Conservation (phyloP, 768 basidiomycete species). For the Leccinellum luteum region DNA sequence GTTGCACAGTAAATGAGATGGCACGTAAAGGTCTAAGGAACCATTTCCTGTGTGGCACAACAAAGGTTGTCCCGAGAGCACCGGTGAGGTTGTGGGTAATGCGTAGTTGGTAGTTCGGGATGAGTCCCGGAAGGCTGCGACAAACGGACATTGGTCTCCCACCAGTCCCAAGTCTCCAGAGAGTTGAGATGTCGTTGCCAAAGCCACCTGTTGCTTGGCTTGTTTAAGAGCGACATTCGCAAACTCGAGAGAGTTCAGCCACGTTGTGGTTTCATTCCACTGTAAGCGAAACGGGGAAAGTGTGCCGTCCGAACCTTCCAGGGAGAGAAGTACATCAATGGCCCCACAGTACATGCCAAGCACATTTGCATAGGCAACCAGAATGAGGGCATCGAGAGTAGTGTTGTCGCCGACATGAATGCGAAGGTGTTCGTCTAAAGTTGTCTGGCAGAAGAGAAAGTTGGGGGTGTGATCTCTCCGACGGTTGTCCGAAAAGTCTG, state of each 20-base stretch:
- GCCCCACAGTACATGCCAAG: constrained; percentile 24
- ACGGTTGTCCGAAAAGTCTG: constrained; percentile 21
- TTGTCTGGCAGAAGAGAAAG: not conserved
- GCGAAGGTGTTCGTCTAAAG: constrained; percentile 2
- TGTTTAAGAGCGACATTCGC: constrained; percentile 7
- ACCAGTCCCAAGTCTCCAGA: not conserved
- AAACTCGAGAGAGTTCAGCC: constrained; percentile 11
- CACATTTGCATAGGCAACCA: constrained; percentile 21
- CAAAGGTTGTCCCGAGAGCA: constrained; percentile 7
- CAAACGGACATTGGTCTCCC: constrained; percentile 6
- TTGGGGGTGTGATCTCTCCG: constrained; percentile 1
- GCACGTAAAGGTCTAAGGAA: constrained; percentile 13
- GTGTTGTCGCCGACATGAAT: not conserved
- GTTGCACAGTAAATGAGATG: constrained; percentile 12
- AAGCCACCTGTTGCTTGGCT: not conserved
- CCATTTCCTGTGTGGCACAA: constrained; percentile 3
- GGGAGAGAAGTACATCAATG: constrained; percentile 21
- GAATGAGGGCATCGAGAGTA: constrained; percentile 9
- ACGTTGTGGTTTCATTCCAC: constrained; percentile 20
- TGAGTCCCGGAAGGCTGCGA: constrained; percentile 17
- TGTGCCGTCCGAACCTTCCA: constrained; percentile 2
- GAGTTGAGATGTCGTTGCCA: not conserved
- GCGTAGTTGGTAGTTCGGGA: not conserved
- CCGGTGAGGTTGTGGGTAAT: not conserved
- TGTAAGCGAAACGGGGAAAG: constrained; percentile 11